Conservation (phyloP, 2,329 filamentous ascomycete genomes). For the Zasmidium cellare region DNA sequence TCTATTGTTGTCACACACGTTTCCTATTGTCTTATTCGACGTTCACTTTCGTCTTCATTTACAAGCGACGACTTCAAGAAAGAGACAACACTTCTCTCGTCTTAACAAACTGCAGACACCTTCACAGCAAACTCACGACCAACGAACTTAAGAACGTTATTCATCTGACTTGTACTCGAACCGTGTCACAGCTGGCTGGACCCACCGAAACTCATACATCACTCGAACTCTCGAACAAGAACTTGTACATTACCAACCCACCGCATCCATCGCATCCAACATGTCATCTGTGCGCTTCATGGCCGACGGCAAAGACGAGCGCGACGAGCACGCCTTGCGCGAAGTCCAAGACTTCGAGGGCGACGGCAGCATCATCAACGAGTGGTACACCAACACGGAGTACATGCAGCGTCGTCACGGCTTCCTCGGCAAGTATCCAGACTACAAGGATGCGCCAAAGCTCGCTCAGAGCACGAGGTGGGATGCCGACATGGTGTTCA, state of each 20-base stretch:
- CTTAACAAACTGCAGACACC: background rate
- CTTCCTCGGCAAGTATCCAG: conserved; percentile 25
- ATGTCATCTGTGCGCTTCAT: no score
- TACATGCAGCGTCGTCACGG: conserved; percentile 28
- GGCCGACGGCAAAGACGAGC: no score
- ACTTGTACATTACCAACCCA: no score
- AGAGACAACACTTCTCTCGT: background rate
- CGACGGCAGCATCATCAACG: conserved; percentile 25
- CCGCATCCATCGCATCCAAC: no score
- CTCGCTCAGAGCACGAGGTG: conserved; percentile 17
- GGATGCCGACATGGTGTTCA: conserved; percentile 26
- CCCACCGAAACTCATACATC: no score
- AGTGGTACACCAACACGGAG: conserved; percentile 25
- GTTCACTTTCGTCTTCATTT: background rate
- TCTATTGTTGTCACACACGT: background rate
- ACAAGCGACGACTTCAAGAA: background rate
- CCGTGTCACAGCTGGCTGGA: no score
- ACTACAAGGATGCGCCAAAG: conserved; percentile 7
- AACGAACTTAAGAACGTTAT: no score
- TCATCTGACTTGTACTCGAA: no score
- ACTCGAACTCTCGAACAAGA: no score
- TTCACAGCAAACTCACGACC: no score
- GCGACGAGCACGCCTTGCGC: no score
- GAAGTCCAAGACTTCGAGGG: conserved; percentile 18
- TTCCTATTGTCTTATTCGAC: background rate